Evolutionary conservation across 2,329 filamentous ascomycete genomes (phyloP), one percentile per base, ranked within the genome.

Genomic region (Aureobasidium pullulans): DNA sequence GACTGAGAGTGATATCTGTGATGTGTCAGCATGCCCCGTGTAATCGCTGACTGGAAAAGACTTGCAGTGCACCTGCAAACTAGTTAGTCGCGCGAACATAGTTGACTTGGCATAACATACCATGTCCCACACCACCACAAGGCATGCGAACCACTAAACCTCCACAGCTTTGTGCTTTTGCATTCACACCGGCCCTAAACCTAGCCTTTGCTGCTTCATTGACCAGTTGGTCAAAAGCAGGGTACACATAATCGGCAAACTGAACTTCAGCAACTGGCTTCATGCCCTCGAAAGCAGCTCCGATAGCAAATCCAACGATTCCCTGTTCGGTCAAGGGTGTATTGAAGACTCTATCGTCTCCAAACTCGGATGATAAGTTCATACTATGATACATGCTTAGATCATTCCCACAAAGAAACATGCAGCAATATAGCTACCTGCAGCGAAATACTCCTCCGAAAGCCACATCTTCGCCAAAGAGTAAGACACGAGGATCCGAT

Each of bases 381-480:
- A 94, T 93, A 34, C 90, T 93, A 23, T 4, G 19, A 16, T 6
- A 46, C n/a, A 39, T 19, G 4, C 2, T 11, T 40, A 32, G 23
- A 42, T n/a, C 50, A 44, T 8, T 1, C 16, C 6, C 7, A 13
- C 50, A 36, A 54, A 32, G 23, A 15, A 5, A 23, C 13, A 47
- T 37, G 53, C 36, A 47, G 29, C 10, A 15, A 29, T 1, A 23
- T 19, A n/a, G 23, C 4, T 48, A 57, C 54, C 54, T 57, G 75
- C 91, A 96, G 60, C 94, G 84, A 70, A 99, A 99, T 15, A 99
- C 94, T 57, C 94, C 94, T 43, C 94, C 94, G 67, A 99, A 99
- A 13, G 94, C 90, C 7, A 99, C 91, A 70, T 99, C 94, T 74
- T 99, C 94, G 43, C 94, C 94, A 68, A 99, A 99, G 9, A 99